Percentiles rank a stretch among this genome's conserved stretches.
Evolutionary conservation across 768 basidiomycete species (phyloP).

Genomic region (Auricularia heimuer): DNA sequence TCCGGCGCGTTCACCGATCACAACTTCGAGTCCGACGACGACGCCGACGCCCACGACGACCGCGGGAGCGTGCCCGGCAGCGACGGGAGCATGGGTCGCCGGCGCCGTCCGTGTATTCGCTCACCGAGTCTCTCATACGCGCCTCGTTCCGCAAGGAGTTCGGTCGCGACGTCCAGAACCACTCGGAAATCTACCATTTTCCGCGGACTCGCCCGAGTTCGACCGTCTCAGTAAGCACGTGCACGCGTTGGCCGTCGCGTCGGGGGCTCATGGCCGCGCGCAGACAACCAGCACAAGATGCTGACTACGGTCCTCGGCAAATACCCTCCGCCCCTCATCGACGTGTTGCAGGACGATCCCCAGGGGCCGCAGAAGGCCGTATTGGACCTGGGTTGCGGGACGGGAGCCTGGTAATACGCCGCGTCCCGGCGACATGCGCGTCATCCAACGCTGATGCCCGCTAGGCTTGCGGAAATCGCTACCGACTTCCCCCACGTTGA

Average conservation of each 20-base stretch:
- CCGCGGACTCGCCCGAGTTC: conserved; percentile 47
- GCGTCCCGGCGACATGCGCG: background rate
- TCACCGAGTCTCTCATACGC: conserved; percentile 44
- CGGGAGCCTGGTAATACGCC: conserved; percentile 55
- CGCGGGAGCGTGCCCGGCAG: conserved; percentile 23
- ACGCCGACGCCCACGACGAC: conserved; percentile 34
- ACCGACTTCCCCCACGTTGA: conserved; percentile 59
- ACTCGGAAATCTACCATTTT: conserved; percentile 56
- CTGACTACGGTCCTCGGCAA: conserved; percentile 57
- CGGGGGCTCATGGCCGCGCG: conserved; percentile 7
- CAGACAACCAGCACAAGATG: conserved; percentile 61
- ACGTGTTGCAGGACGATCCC: conserved; percentile 49
- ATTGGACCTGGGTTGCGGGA: conserved; percentile 73
- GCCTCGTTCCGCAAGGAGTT: conserved; percentile 2
- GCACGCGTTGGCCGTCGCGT: background rate
- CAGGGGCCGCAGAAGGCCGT: conserved; percentile 49
- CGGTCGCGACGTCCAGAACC: conserved; percentile 44
- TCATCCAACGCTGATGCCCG: conserved; percentile 3
- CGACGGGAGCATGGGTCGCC: conserved; percentile 34
- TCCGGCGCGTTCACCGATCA: background rate
- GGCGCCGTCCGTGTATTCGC: conserved; percentile 54
- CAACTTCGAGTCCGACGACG: conserved; percentile 1
- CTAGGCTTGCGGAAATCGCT: conserved; percentile 68
- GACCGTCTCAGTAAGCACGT: conserved; percentile 48
- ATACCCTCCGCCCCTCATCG: conserved; percentile 48